Base-by-base conservation (phyloP, 2,329 filamentous ascomycete species). In the Cladosporium sp. region DNA sequence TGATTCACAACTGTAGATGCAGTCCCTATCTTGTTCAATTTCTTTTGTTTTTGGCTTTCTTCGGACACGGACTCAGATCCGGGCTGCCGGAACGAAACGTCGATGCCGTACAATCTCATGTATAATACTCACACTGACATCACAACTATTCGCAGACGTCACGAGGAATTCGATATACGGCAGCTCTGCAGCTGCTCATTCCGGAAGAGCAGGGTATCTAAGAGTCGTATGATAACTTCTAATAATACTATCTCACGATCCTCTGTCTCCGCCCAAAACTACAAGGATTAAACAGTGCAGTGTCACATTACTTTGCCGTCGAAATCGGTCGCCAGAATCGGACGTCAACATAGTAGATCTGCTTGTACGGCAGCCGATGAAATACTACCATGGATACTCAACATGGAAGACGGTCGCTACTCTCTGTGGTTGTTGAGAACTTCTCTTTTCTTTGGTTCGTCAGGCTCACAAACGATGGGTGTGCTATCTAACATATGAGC, bases 371-470 rank as follows among this genome's bases (percentile, higher is more conserved):
- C 35, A 14, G n/a, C 2, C 35, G 35, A 38, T 14, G n/a, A 38
- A 28, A 28, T 28, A 13, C 9, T 11, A n/a, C n/a, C 4, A 38
- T 38, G 35, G 35, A 38, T 8, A 14, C 11, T 1, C 35, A 38
- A 38, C 35, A 38, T 14, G n/a, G n/a, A 6, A n/a, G 3, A 14
- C 35, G 35, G 11, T 9, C 35, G 35, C 35, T 38, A n/a, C 13
- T 9, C 10, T 38, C 49, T 22, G 18, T 48, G 10, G 50, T 53
- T 18, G 48, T 56, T 37, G 51, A 56, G 46, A 40, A 56, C 22
- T 56, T 56, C 22, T 43, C 51, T 42, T 54, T 54, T 40, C 32
- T 54, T 16, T 56, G 54, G 54, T 56, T 28, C 14, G 33, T 32
- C 10, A 7, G 34, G 28, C 11, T 18, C 10, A 3, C 11, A 37